Percentiles rank a stretch among this genome's conserved stretches.
Evolutionary conservation across 225 moss, liverwort and hornwort genomes (phyloP).

Genomic region (Bryum argenteum): DNA sequence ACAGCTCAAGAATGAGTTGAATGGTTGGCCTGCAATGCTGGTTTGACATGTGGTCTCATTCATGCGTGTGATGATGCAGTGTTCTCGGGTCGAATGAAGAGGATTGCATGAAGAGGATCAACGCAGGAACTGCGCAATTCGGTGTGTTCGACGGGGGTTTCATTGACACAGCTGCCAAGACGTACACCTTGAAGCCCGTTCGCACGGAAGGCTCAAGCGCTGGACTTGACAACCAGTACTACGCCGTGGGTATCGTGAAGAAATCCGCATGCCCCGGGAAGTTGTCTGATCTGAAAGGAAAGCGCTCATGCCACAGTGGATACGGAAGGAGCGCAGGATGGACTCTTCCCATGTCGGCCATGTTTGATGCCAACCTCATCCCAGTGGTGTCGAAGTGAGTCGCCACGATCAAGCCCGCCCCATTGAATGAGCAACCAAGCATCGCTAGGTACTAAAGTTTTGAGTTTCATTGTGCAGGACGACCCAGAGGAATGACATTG

Average conservation of each 20-base stretch:
- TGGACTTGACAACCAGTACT: slow-evolving; percentile 39
- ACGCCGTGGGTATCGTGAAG: slow-evolving; percentile 35
- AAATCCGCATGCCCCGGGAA: slow-evolving; percentile 27
- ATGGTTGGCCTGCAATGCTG: too few species aligned
- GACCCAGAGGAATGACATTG: slow-evolving; percentile 28
- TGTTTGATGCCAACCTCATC: slow-evolving; percentile 46
- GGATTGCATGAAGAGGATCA: slow-evolving; percentile 39
- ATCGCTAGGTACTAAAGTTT: too few species aligned
- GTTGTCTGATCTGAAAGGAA: slow-evolving; percentile 36
- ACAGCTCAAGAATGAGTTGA: too few species aligned
- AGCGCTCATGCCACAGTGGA: slow-evolving; percentile 58
- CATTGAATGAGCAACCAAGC: too few species aligned
- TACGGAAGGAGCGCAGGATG: slow-evolving; percentile 54
- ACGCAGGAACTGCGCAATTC: slow-evolving; percentile 25
- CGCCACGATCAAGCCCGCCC: too few species aligned
- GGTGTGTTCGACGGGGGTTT: slow-evolving; percentile 41
- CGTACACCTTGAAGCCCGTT: slow-evolving; percentile 26
- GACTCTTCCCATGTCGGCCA: slow-evolving; percentile 41
- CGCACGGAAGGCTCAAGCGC: slow-evolving; percentile 44
- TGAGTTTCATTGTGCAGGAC: slow-evolving; percentile 18
- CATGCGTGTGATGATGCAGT: neutral
- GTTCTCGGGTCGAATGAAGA: slow-evolving; percentile 21
- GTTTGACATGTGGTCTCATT: too few species aligned
- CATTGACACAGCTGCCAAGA: slow-evolving; percentile 26
- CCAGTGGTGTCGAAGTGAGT: slow-evolving; percentile 39